Evolutionary conservation across 2,329 filamentous ascomycete species (phyloP).

Genomic region (Didymosphaeria variabile): DNA sequence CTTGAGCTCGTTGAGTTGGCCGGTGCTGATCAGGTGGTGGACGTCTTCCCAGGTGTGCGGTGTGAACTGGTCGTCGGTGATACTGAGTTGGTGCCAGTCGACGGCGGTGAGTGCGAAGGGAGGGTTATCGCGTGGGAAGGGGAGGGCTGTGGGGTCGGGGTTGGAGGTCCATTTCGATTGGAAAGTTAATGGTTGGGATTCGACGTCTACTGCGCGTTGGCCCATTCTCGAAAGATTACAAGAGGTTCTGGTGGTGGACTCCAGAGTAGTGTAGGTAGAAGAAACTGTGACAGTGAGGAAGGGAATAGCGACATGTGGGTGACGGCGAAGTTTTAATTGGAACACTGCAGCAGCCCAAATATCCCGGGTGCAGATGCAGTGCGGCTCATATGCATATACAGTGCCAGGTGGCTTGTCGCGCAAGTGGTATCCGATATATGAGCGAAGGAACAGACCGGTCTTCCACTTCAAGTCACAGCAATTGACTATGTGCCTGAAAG

Average conservation of each 20-base stretch:
- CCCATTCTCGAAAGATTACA: not conserved
- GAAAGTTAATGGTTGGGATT: conserved; percentile 41
- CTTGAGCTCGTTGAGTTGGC: conserved; percentile 65
- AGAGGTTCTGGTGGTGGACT: not conserved
- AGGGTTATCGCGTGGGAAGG: conserved; percentile 45
- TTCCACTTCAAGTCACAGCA: not conserved
- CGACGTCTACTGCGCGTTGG: conserved; percentile 23
- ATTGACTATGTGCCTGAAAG: not conserved
- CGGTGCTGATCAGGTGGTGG: conserved; percentile 50
- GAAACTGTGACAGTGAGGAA: not conserved
- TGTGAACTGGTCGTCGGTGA: conserved; percentile 43
- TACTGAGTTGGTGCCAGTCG: conserved; percentile 46
- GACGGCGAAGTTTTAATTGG: conserved; percentile 6
- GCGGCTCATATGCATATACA: conserved; percentile 11
- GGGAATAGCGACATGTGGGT: conserved; percentile 4
- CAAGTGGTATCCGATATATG: not conserved
- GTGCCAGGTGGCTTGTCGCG: conserved; percentile 9
- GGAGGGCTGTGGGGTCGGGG: conserved; percentile 44
- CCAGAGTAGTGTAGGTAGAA: not conserved
- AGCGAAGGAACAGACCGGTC: not conserved
- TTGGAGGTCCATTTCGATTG: conserved; percentile 41
- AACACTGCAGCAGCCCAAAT: not conserved
- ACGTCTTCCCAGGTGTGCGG: conserved; percentile 48
- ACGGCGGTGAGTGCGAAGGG: conserved; percentile 47
- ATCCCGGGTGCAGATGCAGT: conserved; percentile 7